These are phyloP conservation scores for Coniochaeta sp. DNA, from an alignment of 2,329 filamentous ascomycete species.

Conservation along the genomic window DNA sequence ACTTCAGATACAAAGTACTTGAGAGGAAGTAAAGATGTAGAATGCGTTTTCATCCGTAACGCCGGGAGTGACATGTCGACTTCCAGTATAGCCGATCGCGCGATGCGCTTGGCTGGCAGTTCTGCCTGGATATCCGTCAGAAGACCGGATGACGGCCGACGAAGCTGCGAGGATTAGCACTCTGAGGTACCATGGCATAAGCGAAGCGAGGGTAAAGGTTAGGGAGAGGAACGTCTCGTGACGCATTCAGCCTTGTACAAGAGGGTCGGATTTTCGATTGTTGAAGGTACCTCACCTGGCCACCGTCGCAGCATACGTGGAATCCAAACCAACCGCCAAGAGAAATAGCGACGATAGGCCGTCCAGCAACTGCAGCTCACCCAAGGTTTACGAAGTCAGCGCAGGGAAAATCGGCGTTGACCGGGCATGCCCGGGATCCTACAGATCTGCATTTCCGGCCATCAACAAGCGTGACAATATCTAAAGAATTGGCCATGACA, in stretches of 20 bases:
- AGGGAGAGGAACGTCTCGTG: background rate
- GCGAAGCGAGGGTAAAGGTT: background rate
- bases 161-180: background rate
- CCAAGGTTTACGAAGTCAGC: background rate
- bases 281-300: background rate
- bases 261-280: background rate
- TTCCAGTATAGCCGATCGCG: background rate
- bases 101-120: background rate
- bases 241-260: background rate
- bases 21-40: background rate
- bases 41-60: background rate
- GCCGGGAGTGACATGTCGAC: background rate
- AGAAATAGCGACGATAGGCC: background rate
- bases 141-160: background rate
- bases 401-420: background rate
- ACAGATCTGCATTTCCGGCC: background rate
- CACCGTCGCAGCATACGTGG: background rate
- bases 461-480: background rate
- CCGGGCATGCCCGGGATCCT: background rate
- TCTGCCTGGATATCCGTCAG: background rate
- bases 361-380: background rate
- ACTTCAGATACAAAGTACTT: background rate
- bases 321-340: background rate
- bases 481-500: background rate
- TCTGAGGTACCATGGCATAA: background rate